phyloP scores from a whole-genome alignment of 495 filamentous ascomycete species.

The Aspergillus bertholletiae region DNA sequence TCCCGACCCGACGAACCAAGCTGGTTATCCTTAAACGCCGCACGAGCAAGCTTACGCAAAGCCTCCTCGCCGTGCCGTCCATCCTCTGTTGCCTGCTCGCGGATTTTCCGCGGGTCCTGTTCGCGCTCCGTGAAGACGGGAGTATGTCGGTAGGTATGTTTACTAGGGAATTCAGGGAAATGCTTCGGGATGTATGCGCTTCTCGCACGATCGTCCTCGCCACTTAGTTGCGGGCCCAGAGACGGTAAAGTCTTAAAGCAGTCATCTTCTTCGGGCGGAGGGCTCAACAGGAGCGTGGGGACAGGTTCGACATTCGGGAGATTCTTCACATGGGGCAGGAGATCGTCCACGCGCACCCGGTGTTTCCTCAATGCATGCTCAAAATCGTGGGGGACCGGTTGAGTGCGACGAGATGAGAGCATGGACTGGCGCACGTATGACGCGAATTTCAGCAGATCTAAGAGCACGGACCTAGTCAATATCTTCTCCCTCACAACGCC shows the following conservation, averaged over 20 bases:
- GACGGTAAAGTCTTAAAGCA: conserved; percentile 38
- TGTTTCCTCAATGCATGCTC: conserved; percentile 53
- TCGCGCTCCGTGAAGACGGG: conserved; percentile 63
- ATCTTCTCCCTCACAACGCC: conserved; percentile 1
- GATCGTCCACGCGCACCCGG: conserved; percentile 32
- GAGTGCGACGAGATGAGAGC: conserved; percentile 54
- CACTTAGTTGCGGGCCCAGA: conserved; percentile 52
- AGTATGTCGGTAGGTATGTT: conserved; percentile 69
- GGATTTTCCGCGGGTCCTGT: conserved; percentile 64
- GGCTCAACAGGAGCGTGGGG: conserved; percentile 39
- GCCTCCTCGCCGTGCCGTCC: conserved; percentile 72
- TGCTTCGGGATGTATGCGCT: conserved; percentile 59
- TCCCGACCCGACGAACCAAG: conserved; percentile 32
- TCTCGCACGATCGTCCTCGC: conserved; percentile 42
- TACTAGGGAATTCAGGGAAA: conserved; percentile 68
- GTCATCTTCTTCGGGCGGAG: conserved; percentile 45
- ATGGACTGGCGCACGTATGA: conserved; percentile 58
- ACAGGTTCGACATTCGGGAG: conserved; percentile 26
- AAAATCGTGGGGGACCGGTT: conserved; percentile 67
- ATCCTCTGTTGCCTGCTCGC: conserved; percentile 70
- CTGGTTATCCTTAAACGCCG: conserved; percentile 44
- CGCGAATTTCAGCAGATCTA: conserved; percentile 58
- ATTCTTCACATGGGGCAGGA: conserved; percentile 37
- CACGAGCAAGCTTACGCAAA: conserved; percentile 60
- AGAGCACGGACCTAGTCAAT: conserved; percentile 16